Evolutionary conservation across 208 protist genomes (phyloP), one percentile per base, ranked within the genome.

Genomic region (Acanthamoeba castellanii): DNA sequence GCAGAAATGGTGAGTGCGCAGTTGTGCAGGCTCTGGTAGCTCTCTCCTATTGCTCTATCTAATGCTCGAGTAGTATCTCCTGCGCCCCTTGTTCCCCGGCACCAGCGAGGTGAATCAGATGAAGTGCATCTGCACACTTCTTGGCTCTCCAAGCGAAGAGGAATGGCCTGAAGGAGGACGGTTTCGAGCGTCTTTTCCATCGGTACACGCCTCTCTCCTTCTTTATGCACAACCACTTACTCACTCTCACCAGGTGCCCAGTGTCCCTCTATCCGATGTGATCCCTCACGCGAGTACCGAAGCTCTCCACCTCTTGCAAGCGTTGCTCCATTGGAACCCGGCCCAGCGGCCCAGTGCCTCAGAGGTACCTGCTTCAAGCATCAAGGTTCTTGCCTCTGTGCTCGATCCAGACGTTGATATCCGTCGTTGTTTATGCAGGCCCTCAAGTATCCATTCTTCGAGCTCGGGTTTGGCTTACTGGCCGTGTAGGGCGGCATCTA

Each of bases 401-500:
- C 72, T 52, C 30, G 1, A 7, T 55, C 34, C 72, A 8, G 37
- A 37, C 37, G 37, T 37, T 37, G 37, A 37, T 37, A 2, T 37
- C 37, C 37, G 27, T 7, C 13, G 34, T 50, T 18, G 72, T 81
- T 4, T 22, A 25, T 27, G 37, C 37, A 87, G 78, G 78, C 78
- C 9, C 78, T 87, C 47, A 87, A 7, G 42, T 87, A 87, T 22
- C 78, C 78, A 20, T 87, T 64, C 78, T 87, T 87, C 45, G 78
- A 87, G 30, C 78, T 87, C 14, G 78, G 13, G 18, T 42, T 87
- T 6, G 78, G 50, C 78, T 20, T 87, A 22, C 13, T 22, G 4
- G n/a, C 11, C 22, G 45, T 50, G 16, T 81, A 81, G 72, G 6
- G 34, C 70, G 34, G 16, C 55, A 22, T 13, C n/a, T n/a, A n/a